Evolutionary conservation across 2,329 filamentous ascomycete species (phyloP), one percentile per base, ranked within the genome.

Genomic region (Hypoxylon sp.): DNA sequence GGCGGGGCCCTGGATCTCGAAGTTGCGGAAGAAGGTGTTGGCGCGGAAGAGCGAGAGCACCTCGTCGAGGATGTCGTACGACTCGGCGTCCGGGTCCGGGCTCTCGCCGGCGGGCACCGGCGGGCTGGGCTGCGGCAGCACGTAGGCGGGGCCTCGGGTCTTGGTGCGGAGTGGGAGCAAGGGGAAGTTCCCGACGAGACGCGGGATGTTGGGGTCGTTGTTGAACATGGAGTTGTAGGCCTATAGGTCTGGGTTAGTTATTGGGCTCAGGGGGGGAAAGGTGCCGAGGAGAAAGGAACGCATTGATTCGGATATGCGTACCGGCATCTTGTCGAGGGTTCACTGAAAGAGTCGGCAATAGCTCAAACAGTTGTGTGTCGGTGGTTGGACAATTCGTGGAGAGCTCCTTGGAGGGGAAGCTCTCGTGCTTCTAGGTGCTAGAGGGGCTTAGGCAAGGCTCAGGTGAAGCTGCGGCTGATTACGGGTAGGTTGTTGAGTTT

Each of bases 1-100:
- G 61, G 95, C 94, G 24, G 93, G 91, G 13, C 95, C 95, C 81
- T 97, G 94, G 82, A 98, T 97, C 84, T 98, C 95, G 74, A 99
- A 99, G 85, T 98, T 99, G 74, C 95, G 91, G 86, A 98, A 99
- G 80, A 99, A 94, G 64, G 94, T 97, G 84, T 99, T 98, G 73
- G 95, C 94, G 69, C 95, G 92, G 86, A 98, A 99, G 51, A 98
- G 87, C 11, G 90, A 86, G 57, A 99, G 86, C 53, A 96, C 89
- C 83, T 99, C 95, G 81, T 99, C 95, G 57, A 98, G 87, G 66
- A 95, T 92, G 82, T 99, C 95, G 84, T 98, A 98, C 74, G 91
- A 94, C 79, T 97, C 93, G 79, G 88, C 90, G 78, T 95, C 92
- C 51, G 93, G 90, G 78, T 97, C 93, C 72, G 83, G 90, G 72